Evolutionary conservation across 2,329 filamentous ascomycete species (phyloP).

Genomic region (Onygena corvina): DNA sequence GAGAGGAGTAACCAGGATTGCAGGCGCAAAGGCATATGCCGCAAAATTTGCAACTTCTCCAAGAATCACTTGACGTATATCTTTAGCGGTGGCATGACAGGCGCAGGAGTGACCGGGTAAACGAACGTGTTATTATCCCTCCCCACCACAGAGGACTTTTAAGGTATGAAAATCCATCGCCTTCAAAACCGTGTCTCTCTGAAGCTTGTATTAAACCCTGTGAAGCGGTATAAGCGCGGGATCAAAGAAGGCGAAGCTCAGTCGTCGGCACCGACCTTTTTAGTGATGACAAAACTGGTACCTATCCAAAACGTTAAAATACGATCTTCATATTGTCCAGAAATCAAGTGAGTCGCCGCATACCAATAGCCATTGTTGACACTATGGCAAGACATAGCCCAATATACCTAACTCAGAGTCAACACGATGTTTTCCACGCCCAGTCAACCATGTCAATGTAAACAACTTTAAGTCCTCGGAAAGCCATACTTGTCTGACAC

Average conservation of each 20-base stretch:
- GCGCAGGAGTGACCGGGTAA: background rate
- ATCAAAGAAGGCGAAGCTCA: slow-evolving; percentile 3
- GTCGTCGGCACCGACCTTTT: slow-evolving; percentile 77
- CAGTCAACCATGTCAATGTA: slow-evolving; percentile 9
- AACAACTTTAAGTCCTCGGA: slow-evolving; percentile 17
- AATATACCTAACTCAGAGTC: slow-evolving; percentile 30
- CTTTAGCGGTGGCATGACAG: slow-evolving; percentile 7
- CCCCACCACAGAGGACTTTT: slow-evolving; percentile 96
- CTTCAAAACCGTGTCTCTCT: slow-evolving; percentile 87
- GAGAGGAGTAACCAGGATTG: slow-evolving; percentile 92
- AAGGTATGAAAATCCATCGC: slow-evolving; percentile 88
- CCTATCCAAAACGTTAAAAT: slow-evolving; percentile 39
- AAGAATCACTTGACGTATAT: slow-evolving; percentile 56
- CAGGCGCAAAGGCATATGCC: slow-evolving; percentile 93
- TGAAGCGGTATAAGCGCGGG: slow-evolving; percentile 17
- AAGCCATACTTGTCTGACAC: slow-evolving; percentile 33
- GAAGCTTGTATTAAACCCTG: slow-evolving; percentile 83
- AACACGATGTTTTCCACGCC: slow-evolving; percentile 8
- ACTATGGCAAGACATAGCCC: slow-evolving; percentile 37
- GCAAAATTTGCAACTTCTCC: slow-evolving; percentile 97
- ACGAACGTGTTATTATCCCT: slow-evolving; percentile 74
- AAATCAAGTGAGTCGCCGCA: slow-evolving; percentile 7
- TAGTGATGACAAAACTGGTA: slow-evolving; percentile 96
- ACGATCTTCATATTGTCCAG: background rate
- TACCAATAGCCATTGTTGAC: slow-evolving; percentile 39